A percentile compares a stretch with the other conserved stretches of the same genome.
Evolutionary conservation across 2,329 filamentous ascomycete species (phyloP).

Genomic region (Geosmithia flava): DNA sequence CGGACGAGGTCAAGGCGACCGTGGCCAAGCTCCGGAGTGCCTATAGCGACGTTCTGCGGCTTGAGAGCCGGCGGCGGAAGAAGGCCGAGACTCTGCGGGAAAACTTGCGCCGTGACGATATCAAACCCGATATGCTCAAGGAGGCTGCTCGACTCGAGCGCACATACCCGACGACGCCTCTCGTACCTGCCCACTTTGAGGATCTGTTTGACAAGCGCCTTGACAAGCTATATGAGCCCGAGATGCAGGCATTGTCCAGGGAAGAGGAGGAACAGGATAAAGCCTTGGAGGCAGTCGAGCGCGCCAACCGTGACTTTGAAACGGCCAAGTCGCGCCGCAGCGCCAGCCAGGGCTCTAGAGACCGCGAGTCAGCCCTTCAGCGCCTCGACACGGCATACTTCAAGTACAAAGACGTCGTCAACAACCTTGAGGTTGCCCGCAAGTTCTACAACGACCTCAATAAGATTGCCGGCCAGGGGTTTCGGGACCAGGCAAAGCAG

Average conservation of each 20-base stretch:
- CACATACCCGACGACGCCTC: slow-evolving; percentile 69
- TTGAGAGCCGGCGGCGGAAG: slow-evolving; percentile 69
- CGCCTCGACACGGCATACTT: slow-evolving; percentile 82
- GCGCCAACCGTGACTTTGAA: slow-evolving; percentile 69
- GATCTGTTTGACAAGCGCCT: slow-evolving; percentile 77
- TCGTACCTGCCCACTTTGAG: slow-evolving; percentile 86
- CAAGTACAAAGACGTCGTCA: slow-evolving; percentile 93
- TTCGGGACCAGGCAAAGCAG: slow-evolving; percentile 63
- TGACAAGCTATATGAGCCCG: slow-evolving; percentile 62
- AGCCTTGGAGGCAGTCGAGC: slow-evolving; percentile 54
- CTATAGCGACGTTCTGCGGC: slow-evolving; percentile 72
- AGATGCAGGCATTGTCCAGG: slow-evolving; percentile 56
- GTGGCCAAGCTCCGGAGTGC: slow-evolving; percentile 64
- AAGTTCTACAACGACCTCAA: slow-evolving; percentile 97
- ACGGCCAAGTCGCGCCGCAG: slow-evolving; percentile 55
- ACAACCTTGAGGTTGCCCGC: slow-evolving; percentile 77
- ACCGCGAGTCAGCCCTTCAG: slow-evolving; percentile 79
- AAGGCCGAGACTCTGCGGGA: slow-evolving; percentile 69
- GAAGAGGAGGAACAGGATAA: slow-evolving; percentile 69
- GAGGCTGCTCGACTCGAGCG: slow-evolving; percentile 80
- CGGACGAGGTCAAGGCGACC: slow-evolving; percentile 67
- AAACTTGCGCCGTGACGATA: slow-evolving; percentile 77
- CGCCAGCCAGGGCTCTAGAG: slow-evolving; percentile 38
- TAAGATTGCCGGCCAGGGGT: slow-evolving; percentile 67
- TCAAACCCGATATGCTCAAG: slow-evolving; percentile 69